Evolutionary conservation across 805 yeast genomes (phyloP), one percentile per base, ranked within the genome.

Genomic region (Wickerhamiella nectarea): DNA sequence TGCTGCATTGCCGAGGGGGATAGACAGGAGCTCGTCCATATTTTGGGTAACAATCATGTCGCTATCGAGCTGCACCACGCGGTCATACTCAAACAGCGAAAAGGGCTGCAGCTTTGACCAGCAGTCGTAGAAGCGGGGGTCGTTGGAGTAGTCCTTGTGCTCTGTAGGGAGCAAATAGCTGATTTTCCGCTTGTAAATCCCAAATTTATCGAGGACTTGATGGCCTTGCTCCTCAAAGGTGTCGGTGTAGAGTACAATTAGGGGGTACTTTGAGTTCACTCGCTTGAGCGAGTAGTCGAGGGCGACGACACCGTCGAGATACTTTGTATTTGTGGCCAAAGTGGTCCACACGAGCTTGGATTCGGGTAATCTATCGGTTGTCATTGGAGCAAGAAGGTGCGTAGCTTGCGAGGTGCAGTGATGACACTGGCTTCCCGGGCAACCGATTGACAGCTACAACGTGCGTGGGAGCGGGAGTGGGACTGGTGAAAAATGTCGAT

Each of bases 101-200:
- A 75, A 75, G 8, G 76, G 71, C 58, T 72, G 75, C 39, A 75
- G 56, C 56, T 75, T 75, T 22, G 78, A 66, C 78, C 79, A 75
- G 50, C 78, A 73, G 53, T 75, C 79, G 51, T 68, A 61, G 57
- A 75, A 75, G 28, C 80, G 59, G 9, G 70, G 64, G 50, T 76
- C 80, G 29, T 65, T 58, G 9, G 66, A 56, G 50, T 71, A 71
- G 45, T 69, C 71, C 50, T 68, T 70, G 48, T 62, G 59, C 14
- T 54, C 57, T 1, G 58, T 52, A 1, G 78, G 79, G 4, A 65
- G 51, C 21, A 75, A 57, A 42, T 67, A 62, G 15, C 65, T 63
- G 12, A 74, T 64, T 43, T 58, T 61, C 25, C 65, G 43, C 40
- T 68, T 65, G 19, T 64, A 61, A 10, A 75, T 72, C 0, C 63